Conservation (phyloP, 495 filamentous ascomycete species). For the Podospora didyma region DNA sequence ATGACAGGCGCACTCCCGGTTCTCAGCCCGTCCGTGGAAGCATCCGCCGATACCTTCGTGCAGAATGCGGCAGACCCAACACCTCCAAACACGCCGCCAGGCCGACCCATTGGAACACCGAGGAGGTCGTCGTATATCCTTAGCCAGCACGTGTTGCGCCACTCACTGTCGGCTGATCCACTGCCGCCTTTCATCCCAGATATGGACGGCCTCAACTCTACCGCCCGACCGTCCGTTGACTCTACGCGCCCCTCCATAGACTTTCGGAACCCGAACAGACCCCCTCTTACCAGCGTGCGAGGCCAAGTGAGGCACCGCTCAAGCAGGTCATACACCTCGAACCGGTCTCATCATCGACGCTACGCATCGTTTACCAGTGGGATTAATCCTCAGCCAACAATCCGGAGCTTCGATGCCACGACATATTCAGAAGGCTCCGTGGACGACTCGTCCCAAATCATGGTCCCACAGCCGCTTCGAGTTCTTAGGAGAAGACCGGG, state of each 20-base stretch:
- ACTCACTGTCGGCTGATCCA: conserved; percentile 27
- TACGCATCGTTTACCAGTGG: conserved; percentile 71
- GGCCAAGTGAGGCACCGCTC: conserved; percentile 37
- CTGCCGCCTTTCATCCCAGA: conserved; percentile 39
- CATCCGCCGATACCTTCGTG: conserved; percentile 46
- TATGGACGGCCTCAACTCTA: conserved; percentile 27
- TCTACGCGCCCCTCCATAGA: conserved; percentile 31
- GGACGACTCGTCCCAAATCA: conserved; percentile 28
- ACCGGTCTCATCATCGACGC: conserved; percentile 37
- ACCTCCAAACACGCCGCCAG: conserved; percentile 52
- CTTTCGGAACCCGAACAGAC: conserved; percentile 19
- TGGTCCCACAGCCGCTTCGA: conserved; percentile 46
- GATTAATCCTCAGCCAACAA: conserved; percentile 54
- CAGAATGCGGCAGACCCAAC: conserved; percentile 42
- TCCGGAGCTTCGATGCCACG: conserved; percentile 56
- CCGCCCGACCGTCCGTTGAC: conserved; percentile 25
- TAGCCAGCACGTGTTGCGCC: conserved; percentile 34
- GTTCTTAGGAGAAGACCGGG: conserved; percentile 82
- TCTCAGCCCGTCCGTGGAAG: conserved; percentile 44
- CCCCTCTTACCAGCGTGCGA: conserved; percentile 31
- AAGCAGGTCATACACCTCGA: conserved; percentile 35
- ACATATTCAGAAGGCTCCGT: conserved; percentile 46
- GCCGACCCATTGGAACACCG: conserved; percentile 35
- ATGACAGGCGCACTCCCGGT: conserved; percentile 46
- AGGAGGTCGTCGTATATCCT: conserved; percentile 50